phyloP scores from a whole-genome alignment of 768 basidiomycete genomes.

The Neoboletus brunneissimus region DNA sequence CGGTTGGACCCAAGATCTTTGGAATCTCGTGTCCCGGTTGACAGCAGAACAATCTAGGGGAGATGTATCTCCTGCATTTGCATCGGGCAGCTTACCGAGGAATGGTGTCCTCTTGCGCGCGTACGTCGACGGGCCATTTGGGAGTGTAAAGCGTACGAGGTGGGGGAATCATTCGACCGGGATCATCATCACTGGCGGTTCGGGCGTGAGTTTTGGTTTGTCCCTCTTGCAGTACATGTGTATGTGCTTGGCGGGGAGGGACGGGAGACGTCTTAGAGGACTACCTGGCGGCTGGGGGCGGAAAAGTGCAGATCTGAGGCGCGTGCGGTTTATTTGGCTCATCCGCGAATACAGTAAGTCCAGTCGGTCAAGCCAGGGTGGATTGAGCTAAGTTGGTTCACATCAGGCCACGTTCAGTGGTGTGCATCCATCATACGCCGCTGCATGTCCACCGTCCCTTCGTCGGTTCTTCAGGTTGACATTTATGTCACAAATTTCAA shows the following conservation, averaged over 20 bases:
- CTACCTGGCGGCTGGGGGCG: slow-evolving; percentile 43
- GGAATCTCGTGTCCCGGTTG: slow-evolving; percentile 48
- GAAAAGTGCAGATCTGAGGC: slow-evolving; percentile 40
- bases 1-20: slow-evolving; percentile 68
- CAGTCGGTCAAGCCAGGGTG: not conserved
- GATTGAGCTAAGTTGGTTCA: not conserved
- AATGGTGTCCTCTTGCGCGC: slow-evolving; percentile 53
- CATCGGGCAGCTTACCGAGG: slow-evolving; percentile 29
- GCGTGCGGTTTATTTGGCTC: slow-evolving; percentile 76
- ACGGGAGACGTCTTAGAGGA: slow-evolving; percentile 49
- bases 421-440: slow-evolving; percentile 62
- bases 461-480: slow-evolving; percentile 54
- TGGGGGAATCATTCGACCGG: slow-evolving; percentile 62
- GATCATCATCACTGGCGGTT: slow-evolving; percentile 67
- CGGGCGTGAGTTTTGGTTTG: slow-evolving; percentile 71
- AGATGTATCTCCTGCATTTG: slow-evolving; percentile 8
- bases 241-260: slow-evolving; percentile 53
- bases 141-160: slow-evolving; percentile 54
- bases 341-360: slow-evolving; percentile 69
- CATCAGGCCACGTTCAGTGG: slow-evolving; percentile 71
- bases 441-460: slow-evolving; percentile 55
- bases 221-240: slow-evolving; percentile 64
- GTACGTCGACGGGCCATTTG: slow-evolving; percentile 67
- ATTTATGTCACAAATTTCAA: slow-evolving; percentile 70
- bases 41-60: slow-evolving; percentile 35